Evolutionary conservation across 75 land plant species (phyloP).

Genomic region (Pseudotsuga menziesii): DNA sequence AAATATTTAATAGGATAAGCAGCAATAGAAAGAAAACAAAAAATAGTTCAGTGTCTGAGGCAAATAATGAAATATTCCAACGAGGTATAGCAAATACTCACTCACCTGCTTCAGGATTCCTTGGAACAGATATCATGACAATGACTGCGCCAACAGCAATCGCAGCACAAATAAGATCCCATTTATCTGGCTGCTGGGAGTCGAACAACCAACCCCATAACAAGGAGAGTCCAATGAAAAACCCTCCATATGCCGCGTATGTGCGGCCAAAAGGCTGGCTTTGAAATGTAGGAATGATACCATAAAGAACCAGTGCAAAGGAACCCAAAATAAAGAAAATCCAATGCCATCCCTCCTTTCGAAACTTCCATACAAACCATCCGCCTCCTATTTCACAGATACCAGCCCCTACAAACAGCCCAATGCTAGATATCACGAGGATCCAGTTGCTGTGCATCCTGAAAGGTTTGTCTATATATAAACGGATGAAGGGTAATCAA

Average conservation of each 20-base stretch:
- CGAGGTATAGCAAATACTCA: background rate
- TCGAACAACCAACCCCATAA: constrained; percentile 49
- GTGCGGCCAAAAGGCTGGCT: constrained; percentile 35
- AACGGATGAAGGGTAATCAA: too few relatives aligned
- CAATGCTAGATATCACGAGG: background rate
- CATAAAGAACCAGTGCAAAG: constrained; percentile 26
- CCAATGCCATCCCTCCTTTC: constrained; percentile 43
- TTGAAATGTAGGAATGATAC: constrained; percentile 45
- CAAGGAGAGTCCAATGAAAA: constrained; percentile 43
- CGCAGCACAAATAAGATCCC: constrained; percentile 37
- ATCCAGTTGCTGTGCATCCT: background rate
- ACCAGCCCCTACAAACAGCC: constrained; percentile 31
- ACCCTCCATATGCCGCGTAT: constrained; percentile 49
- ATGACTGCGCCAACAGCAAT: constrained; percentile 32
- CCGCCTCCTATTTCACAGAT: constrained; percentile 52
- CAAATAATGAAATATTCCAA: too few relatives aligned
- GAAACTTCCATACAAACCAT: constrained; percentile 54
- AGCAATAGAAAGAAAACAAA: too few relatives aligned
- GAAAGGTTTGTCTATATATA: too few relatives aligned
- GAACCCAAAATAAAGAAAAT: constrained; percentile 31
- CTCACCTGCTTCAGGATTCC: constrained; percentile 7
- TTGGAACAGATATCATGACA: constrained; percentile 39
- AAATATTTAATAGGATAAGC: too few relatives aligned
- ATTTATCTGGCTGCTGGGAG: constrained; percentile 28
- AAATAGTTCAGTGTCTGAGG: too few relatives aligned